Percentiles rank a stretch among this genome's conserved stretches.
phyloP scores from a whole-genome alignment of 2,329 filamentous ascomycete species.

The Hymenoscyphus scutula region DNA sequence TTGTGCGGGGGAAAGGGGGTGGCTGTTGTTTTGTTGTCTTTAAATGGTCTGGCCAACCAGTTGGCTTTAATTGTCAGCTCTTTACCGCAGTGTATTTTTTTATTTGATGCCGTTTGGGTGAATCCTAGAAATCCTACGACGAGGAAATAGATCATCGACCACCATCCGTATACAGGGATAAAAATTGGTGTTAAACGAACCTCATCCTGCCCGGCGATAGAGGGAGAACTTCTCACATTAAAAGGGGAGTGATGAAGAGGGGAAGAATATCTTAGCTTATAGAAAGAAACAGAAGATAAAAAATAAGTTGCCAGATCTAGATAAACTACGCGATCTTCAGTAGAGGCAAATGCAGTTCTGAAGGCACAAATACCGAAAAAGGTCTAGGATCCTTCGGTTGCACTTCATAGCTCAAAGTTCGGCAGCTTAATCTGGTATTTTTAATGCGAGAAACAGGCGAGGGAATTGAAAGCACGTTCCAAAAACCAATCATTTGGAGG shows the following conservation, averaged over 20 bases:
- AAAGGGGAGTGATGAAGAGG: no score
- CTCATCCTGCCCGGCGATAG: no score
- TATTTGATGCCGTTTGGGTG: neutral
- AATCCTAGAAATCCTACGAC: neutral
- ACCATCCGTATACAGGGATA: neutral
- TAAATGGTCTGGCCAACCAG: neutral
- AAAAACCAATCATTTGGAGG: neutral
- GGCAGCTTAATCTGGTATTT: no score
- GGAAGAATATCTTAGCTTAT: no score
- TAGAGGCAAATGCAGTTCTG: no score
- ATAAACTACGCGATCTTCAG: no score
- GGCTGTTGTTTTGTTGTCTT: neutral
- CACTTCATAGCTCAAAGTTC: no score
- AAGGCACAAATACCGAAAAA: no score
- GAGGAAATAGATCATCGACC: neutral
- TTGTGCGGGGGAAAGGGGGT: neutral
- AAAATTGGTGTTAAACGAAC: neutral
- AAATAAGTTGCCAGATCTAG: no score
- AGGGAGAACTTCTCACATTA: no score
- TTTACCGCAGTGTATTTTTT: neutral
- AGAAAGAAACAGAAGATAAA: no score
- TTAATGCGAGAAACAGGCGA: neutral
- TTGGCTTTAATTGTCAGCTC: neutral
- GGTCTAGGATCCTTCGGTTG: no score
- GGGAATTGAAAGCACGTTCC: slow-evolving; percentile 1